Evolutionary conservation across 169 alveolate species (phyloP).

Genomic region (Plasmodium vivax): DNA sequence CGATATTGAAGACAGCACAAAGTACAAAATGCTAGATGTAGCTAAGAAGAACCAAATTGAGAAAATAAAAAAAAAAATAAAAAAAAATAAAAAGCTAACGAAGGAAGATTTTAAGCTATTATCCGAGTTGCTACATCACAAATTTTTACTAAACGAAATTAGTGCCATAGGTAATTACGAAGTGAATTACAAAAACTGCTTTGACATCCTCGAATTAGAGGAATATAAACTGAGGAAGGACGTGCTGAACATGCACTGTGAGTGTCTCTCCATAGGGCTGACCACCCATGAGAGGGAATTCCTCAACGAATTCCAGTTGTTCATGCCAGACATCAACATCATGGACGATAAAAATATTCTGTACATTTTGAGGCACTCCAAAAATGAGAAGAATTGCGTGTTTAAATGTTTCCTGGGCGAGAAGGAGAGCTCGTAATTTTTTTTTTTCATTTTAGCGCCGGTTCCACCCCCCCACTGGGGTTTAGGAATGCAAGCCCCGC

Average conservation of each 20-base stretch:
- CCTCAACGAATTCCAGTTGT: constrained; percentile 30
- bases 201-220: constrained; percentile 34
- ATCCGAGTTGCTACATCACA: constrained; percentile 61
- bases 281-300: constrained; percentile 44
- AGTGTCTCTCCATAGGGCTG: constrained; percentile 38
- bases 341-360: constrained; percentile 56
- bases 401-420: constrained; percentile 29
- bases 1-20: constrained; percentile 54
- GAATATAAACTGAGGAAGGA: constrained; percentile 61
- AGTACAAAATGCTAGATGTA: constrained; percentile 19
- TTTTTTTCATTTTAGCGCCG: background rate
- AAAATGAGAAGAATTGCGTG: constrained; percentile 41
- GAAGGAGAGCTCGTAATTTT: background rate
- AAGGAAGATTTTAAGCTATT: constrained; percentile 55
- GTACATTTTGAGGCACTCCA: constrained; percentile 45
- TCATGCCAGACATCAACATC: constrained; percentile 53
- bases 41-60: constrained; percentile 21
- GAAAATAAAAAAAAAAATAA: constrained; percentile 64
- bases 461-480: background rate
- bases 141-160: constrained; percentile 59
- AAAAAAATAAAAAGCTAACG: constrained; percentile 44
- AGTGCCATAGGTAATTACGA: constrained; percentile 58
- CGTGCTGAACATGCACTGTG: constrained; percentile 23
- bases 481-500: background rate
- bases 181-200: constrained; percentile 7